Percentiles rank a stretch among this genome's conserved stretches.
Conservation (phyloP, 768 basidiomycete genomes). For the Trametes cinnabarina region DNA sequence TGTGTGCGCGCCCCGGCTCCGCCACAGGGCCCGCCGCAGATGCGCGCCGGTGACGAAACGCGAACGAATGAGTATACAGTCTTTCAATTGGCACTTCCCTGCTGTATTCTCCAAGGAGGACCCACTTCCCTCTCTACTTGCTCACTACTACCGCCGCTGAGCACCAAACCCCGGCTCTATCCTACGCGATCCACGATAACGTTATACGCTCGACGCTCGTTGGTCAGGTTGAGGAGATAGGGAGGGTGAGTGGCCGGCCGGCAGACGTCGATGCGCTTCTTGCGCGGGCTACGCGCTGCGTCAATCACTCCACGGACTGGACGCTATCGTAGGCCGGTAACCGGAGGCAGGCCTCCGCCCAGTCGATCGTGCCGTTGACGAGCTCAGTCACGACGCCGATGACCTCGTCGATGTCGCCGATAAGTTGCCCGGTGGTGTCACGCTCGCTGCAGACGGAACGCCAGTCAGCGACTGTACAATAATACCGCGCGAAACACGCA, state of each 20-base stretch:
- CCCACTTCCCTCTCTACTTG: no score
- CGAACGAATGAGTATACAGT: not conserved
- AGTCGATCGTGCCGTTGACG: conserved; percentile 70
- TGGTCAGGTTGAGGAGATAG: not conserved
- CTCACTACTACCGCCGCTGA: no score
- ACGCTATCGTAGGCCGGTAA: conserved; percentile 84
- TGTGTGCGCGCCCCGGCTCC: conserved; percentile 4
- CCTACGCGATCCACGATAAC: not conserved
- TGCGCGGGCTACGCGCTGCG: not conserved
- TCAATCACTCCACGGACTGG: conserved; percentile 60
- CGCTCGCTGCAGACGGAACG: conserved; percentile 62
- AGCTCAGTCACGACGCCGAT: conserved; percentile 77
- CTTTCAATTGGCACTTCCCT: no score
- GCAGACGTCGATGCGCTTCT: not conserved
- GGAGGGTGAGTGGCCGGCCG: not conserved
- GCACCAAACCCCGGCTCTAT: not conserved
- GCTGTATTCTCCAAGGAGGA: no score
- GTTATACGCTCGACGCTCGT: not conserved
- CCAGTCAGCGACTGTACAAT: conserved; percentile 9
- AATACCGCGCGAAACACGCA: not conserved
- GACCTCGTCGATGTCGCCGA: conserved; percentile 88
- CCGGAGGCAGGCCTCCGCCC: conserved; percentile 69
- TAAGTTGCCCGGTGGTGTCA: conserved; percentile 90
- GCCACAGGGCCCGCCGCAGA: not conserved
- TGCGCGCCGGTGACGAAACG: conserved; percentile 2